Base-by-base conservation (phyloP, 345 rosid species). In the Aquilaria malaccensis region DNA sequence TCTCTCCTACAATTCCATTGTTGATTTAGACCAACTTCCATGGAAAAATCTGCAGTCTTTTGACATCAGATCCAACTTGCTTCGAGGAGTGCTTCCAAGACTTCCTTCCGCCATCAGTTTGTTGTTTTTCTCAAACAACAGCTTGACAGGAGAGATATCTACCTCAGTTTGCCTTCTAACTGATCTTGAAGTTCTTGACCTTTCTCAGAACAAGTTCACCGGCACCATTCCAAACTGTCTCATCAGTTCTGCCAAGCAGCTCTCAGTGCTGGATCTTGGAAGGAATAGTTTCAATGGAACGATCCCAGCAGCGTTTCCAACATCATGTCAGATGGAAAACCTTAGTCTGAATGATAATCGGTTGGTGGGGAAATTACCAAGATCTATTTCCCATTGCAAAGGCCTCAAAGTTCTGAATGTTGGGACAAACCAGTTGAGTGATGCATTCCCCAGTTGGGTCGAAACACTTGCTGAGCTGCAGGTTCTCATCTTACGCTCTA, bases 271-370 rank as follows among this genome's bases (percentile, higher is more conserved):
- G 47, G 62, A 61, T 15, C 46, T 71, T 0, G 32, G 15, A 13
- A 60, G 4, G 30, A 70, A 70, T 48, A 33, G 61, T 0, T 51
- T 70, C 11, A 0, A 11, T 50, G 67, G 75, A 9, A 10, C 11
- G 9, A 51, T 61, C 22, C 58, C 66, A 11, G 37, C 30, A 52
- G 14, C 14, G 0, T 67, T 60, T 33, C n/a, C 58, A 45, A 3
- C 10, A 1, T 47, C 13, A 6, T 30, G 56, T 33, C 2, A 2
- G 2, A 29, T 60, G 2, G 22, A 0, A n/a, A 15, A 30, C 9
- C 54, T 67, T 6, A 45, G 60, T 15, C 22, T 67, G 2, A 60
- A 52, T 14, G 55, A 13, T 15, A 60, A 60, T 61, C 22, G 47
- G 30, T 55, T 61, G 60, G 71, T 50, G 13, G 57, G 49, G 14